Percentiles rank a stretch among this genome's conserved stretches.
Conservation (phyloP, 345 rosid genomes). For the Moricandia moricandioides region DNA sequence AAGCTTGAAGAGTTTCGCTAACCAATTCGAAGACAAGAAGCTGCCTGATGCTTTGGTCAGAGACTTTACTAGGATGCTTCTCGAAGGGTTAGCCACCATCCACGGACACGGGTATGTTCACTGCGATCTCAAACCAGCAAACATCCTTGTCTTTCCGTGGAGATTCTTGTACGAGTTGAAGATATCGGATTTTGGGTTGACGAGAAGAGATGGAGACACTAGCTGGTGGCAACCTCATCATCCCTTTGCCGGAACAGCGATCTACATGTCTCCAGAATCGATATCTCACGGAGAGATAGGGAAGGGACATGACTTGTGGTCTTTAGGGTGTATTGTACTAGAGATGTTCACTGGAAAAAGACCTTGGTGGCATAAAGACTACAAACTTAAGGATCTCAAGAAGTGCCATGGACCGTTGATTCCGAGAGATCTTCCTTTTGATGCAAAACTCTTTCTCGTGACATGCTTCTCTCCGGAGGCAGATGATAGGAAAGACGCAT, state of each 20-base stretch:
- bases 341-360: constrained; percentile 47
- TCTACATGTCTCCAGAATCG: constrained; percentile 3
- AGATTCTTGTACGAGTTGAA: background rate
- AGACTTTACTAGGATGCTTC: constrained; percentile 36
- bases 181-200: background rate
- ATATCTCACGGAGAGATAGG: constrained; percentile 15
- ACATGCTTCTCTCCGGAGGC: constrained; percentile 17
- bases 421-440: constrained; percentile 21
- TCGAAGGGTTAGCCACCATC: constrained; percentile 34
- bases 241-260: background rate
- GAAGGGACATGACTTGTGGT: constrained; percentile 48
- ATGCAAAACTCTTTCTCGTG: constrained; percentile 17
- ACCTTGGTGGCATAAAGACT: constrained; percentile 40
- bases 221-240: background rate
- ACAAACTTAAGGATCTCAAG: constrained; percentile 6
- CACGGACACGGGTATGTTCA: background rate
- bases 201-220: background rate
- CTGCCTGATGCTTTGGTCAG: constrained; percentile 19
- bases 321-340: constrained; percentile 49
- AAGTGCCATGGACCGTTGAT: constrained; percentile 8
- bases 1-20: constrained; percentile 31
- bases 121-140: background rate
- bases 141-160: constrained; percentile 1
- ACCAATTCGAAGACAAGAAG: constrained; percentile 18
- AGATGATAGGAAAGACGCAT: background rate